Conservation (phyloP, 1,284 basidiomycete species). For the Tremellales sp. region DNA sequence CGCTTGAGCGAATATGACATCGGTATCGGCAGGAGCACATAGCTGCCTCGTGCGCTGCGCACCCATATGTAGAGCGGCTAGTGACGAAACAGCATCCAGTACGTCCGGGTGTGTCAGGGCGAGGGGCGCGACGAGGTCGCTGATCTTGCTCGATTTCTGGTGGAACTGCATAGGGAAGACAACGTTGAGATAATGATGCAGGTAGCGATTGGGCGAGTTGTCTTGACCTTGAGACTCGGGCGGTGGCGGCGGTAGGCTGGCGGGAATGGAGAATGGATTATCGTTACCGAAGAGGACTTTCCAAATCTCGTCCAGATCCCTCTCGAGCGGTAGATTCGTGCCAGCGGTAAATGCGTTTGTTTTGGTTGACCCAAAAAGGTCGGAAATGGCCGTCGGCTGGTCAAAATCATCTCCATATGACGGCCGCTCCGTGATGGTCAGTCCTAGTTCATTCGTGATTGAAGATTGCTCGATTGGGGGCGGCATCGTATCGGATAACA, state of each 20-base stretch:
- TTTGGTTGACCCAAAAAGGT: no score
- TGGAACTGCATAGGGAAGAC: conserved; percentile 31
- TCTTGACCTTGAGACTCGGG: background rate
- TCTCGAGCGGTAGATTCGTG: background rate
- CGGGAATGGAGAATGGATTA: background rate
- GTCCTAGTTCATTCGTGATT: no score
- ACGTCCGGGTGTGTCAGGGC: conserved; percentile 17
- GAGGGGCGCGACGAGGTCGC: conserved; percentile 20
- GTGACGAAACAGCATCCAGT: conserved; percentile 17
- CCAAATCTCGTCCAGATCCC: background rate
- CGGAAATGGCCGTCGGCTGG: no score
- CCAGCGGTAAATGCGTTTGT: no score
- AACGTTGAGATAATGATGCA: conserved; percentile 29
- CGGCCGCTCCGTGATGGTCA: no score
- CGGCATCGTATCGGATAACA: no score
- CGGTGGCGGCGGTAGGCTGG: background rate
- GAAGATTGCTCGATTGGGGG: no score
- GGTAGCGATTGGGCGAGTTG: conserved; percentile 11
- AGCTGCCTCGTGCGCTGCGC: conserved; percentile 7
- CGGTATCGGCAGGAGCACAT: conserved; percentile 7
- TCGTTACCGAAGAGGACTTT: background rate
- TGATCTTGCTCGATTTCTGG: conserved; percentile 12
- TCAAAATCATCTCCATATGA: no score
- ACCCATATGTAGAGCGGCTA: conserved; percentile 26
- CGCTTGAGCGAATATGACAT: conserved; percentile 9